Evolutionary conservation across 1,284 basidiomycete genomes (phyloP), one percentile per base, ranked within the genome.

Genomic region (Sporisorium exsertum): DNA sequence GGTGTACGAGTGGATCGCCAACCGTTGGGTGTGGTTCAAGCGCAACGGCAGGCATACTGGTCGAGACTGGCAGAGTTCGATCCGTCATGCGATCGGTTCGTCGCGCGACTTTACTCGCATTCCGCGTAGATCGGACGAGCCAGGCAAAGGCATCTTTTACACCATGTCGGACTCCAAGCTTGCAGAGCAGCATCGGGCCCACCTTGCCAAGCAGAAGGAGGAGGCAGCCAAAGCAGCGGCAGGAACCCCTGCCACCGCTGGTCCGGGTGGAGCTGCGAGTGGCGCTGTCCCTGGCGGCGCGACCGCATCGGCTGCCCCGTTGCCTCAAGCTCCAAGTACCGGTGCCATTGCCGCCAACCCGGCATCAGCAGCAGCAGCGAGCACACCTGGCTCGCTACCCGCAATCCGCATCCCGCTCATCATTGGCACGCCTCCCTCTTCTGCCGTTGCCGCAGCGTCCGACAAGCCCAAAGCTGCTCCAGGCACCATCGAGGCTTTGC

Each of bases 1-100:
- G 81, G 94, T 97, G 55, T 94, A 94, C 83, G 90, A 90, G 59
- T 97, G 94, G 94, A 94, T 97, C 71, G 91, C 92, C 81, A 91
- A 91, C 53, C 91, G 91, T 69, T 92, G 91, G 86, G 93, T 94
- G 72, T 96, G 94, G 90, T 97, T 95, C 88, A 90, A 70, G 45
- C 72, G 72, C 60, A 80, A 84, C 55, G 78, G 77, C 20, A 64
- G 81, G 29, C 70, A 77, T 32, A 85, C 76, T 4, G 82, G 82
- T 2, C 64, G 77, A 42, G 83, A 84, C 50, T 85, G 83, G 83
- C 82, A 85, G 53, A 81, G 80, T 59, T 76, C 80, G 2, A 76
- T 85, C 51, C 78, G 82, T 1, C 81, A 84, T 53, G 81, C 83
- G 6, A 79, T 85, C 46, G 76, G 80, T 46, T 81, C 80, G 6